These are phyloP conservation scores for Adansonia gregorii DNA, from an alignment of 441 rosid species.

Conservation along the genomic window DNA sequence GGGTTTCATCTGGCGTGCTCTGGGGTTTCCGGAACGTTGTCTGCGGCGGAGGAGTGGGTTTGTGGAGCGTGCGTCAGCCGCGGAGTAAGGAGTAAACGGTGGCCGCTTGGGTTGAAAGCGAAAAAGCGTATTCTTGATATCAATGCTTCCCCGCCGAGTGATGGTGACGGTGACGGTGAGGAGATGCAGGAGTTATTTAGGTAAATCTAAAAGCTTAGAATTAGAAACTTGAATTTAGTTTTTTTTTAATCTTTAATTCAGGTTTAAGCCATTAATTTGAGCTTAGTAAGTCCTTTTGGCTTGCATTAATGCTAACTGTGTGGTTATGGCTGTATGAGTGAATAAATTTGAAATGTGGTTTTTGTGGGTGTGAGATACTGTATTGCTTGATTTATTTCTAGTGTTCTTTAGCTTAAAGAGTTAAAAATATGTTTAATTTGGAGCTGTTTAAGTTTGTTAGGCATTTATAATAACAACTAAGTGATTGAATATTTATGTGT, in stretches of 20 bases:
- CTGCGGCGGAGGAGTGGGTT: conserved; percentile 26
- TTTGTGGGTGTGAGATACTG: neutral
- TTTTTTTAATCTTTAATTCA: neutral
- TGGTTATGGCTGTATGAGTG: neutral
- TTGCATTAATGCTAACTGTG: neutral
- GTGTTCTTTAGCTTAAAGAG: conserved; percentile 7
- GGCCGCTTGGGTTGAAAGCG: conserved; percentile 28
- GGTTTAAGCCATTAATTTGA: conserved; percentile 14
- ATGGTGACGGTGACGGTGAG: conserved; percentile 26
- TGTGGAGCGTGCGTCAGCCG: conserved; percentile 22
- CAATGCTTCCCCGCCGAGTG: conserved; percentile 32
- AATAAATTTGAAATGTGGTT: conserved; percentile 8
- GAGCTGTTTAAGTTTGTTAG: neutral
- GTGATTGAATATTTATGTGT: neutral
- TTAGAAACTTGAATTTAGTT: neutral
- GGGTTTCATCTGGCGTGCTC: conserved; percentile 25
- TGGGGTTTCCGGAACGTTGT: conserved; percentile 12
- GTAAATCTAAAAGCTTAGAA: conserved; percentile 8
- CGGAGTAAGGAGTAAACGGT: conserved; percentile 25
- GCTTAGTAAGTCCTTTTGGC: neutral
- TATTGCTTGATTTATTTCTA: neutral
- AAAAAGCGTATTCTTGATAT: conserved; percentile 30
- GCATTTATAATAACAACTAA: neutral
- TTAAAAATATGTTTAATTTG: conserved; percentile 16
- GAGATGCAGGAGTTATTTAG: conserved; percentile 16